These are phyloP conservation scores for Sodiomyces alkalinus DNA, from an alignment of 2,329 filamentous ascomycete species.

Conservation along the genomic window DNA sequence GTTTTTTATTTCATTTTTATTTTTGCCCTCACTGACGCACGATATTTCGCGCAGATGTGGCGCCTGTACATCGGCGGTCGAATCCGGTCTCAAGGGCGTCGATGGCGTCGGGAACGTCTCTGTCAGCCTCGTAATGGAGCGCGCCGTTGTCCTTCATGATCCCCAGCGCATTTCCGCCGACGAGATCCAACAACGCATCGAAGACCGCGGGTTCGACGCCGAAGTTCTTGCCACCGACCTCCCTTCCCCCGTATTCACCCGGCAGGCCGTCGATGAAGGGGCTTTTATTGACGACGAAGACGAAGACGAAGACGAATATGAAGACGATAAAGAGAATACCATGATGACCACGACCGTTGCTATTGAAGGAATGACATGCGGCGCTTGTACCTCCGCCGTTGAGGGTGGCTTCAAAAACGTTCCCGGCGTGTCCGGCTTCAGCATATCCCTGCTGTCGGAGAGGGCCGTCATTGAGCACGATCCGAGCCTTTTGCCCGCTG, in stretches of 20 bases:
- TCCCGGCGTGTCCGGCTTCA: conserved; percentile 58
- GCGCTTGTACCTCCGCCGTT: conserved; percentile 74
- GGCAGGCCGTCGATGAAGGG: conserved; percentile 16
- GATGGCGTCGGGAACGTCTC: conserved; percentile 75
- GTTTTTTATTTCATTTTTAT: conserved; percentile 1
- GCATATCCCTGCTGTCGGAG: conserved; percentile 71
- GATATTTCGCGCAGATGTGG: conserved; percentile 66
- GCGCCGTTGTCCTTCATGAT: conserved; percentile 88
- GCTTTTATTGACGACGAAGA: conserved; percentile 21
- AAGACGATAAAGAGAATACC: conserved; percentile 21
- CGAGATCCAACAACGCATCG: conserved; percentile 68
- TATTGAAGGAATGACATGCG: conserved; percentile 82
- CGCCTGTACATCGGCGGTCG: conserved; percentile 89
- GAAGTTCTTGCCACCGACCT: conserved; percentile 73
- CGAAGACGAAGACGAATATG: conserved; percentile 16
- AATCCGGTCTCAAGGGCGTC: conserved; percentile 73
- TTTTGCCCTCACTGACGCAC: too few species aligned
- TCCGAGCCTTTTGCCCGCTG: conserved; percentile 32
- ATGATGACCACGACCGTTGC: conserved; percentile 59
- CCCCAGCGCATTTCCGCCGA: conserved; percentile 58
- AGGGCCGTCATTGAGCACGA: conserved; percentile 78
- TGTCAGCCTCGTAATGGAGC: conserved; percentile 86
- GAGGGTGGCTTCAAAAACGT: conserved; percentile 68
- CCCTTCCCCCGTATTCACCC: conserved; percentile 34
- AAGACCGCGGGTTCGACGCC: conserved; percentile 85